Conservation (phyloP, 2,329 filamentous ascomycete genomes). For the Trichoderma sp. region DNA sequence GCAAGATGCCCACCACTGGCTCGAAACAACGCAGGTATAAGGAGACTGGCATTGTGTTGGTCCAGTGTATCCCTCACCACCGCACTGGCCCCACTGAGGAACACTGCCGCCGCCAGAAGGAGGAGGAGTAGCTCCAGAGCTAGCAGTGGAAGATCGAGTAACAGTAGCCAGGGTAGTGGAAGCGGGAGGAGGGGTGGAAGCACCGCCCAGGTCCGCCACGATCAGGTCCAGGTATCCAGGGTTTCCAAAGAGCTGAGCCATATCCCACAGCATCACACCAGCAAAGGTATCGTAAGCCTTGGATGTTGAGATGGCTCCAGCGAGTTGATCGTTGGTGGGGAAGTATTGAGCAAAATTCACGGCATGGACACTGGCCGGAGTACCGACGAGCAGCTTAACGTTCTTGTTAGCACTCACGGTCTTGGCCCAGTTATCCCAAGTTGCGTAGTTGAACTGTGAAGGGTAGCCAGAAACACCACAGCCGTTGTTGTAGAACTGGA, state of each 20-base stretch:
- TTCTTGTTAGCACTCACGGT: conserved; percentile 55
- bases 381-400: conserved; percentile 63
- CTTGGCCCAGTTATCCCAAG: conserved; percentile 69
- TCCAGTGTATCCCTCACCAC: conserved; percentile 30
- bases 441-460: conserved; percentile 59
- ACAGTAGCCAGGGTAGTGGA: conserved; percentile 6
- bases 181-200: not conserved
- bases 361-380: conserved; percentile 57
- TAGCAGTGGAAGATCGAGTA: conserved; percentile 10
- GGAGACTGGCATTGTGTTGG: conserved; percentile 31
- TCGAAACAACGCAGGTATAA: conserved; percentile 26
- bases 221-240: conserved; percentile 55
- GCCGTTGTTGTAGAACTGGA: conserved; percentile 71
- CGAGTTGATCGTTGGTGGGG: conserved; percentile 47
- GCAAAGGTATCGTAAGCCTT: conserved; percentile 62
- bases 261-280: conserved; percentile 71
- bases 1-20: conserved; percentile 31
- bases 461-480: conserved; percentile 53
- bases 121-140: conserved; percentile 4
- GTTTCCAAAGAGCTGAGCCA: conserved; percentile 60
- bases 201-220: conserved; percentile 36
- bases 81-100: conserved; percentile 33
- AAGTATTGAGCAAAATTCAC: conserved; percentile 54
- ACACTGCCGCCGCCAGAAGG: conserved; percentile 17
- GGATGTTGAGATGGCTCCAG: conserved; percentile 53